Evolutionary conservation across 2,329 filamentous ascomycete species (phyloP), one percentile per base, ranked within the genome.

Genomic region (Penicillium sp.): DNA sequence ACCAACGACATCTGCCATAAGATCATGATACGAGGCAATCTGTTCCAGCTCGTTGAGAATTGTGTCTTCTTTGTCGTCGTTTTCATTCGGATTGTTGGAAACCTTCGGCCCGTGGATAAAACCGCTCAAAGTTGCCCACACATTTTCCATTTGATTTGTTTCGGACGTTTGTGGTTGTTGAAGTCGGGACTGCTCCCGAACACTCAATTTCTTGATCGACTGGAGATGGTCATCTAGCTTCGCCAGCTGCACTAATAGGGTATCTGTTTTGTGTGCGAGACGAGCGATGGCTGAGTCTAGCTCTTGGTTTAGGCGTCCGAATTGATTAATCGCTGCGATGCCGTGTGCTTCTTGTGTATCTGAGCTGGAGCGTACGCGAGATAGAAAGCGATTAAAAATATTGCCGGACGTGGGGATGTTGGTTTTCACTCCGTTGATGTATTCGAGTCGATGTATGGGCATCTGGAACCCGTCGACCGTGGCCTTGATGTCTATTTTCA

Each of bases 401-500:
- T 54, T 30, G 11, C 43, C 24, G 14, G 52, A 23, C n/a, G 16
- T 30, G 14, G 48, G 16, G 21, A 16, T 14, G 24, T 23, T 28
- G 14, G 43, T 20, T 38, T 14, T 18, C 16, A 18, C 24, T 40
- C 46, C 45, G 14, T 48, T 48, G 45, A 46, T 20, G n/a, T 40
- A 42, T 6, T 47, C 43, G 8, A n/a, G n/a, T 30, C 35, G 52
- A 42, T 28, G 23, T 28, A 24, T n/a, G 14, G 43, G 45, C 8
- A 24, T 33, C 3, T 55, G 43, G 8, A 58, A 42, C 6, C 21
- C 53, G 16, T 71, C 68, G 12, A 72, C 57, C 5, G 70, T 68
- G 5, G 71, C 71, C 53, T 64, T 70, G 3, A 74, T 62, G 56
- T 73, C 71, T 9, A 66, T 65, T 46, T 66, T 66, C 9, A 74